These are phyloP conservation scores for Lipomyces chichibuensis DNA, from an alignment of 805 yeast species.

Conservation along the genomic window DNA sequence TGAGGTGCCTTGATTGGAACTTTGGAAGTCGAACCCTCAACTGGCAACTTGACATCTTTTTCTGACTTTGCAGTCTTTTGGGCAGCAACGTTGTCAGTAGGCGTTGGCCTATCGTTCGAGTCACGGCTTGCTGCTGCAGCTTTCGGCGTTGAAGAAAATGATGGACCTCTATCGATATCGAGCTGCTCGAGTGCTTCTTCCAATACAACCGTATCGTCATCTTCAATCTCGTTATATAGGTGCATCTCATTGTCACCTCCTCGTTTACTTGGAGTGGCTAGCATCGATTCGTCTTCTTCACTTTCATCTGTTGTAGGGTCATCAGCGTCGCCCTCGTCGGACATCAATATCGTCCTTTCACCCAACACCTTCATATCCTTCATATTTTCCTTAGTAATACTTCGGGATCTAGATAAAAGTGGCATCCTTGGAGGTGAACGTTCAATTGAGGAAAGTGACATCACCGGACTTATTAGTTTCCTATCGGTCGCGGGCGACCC, in stretches of 20 bases:
- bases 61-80: neutral
- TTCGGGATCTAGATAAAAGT: neutral
- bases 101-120: neutral
- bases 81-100: neutral
- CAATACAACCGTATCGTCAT: neutral
- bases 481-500: neutral
- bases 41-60: neutral
- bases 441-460: neutral
- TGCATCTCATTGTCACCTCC: neutral
- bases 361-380: neutral
- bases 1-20: slow-evolving; percentile 15
- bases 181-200: slow-evolving; percentile 9
- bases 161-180: neutral
- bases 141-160: neutral
- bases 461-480: neutral
- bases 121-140: neutral
- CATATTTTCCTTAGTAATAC: neutral
- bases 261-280: neutral
- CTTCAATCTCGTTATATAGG: neutral
- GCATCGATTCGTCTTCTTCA: neutral
- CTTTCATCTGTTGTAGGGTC: neutral
- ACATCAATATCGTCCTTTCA: neutral
- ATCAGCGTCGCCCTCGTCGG: neutral
- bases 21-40: slow-evolving; percentile 2
- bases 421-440: slow-evolving; percentile 24